These are phyloP conservation scores for Globisporangium echinulatum DNA, from an alignment of 352 stramenopile genomes.

Conservation along the genomic window DNA sequence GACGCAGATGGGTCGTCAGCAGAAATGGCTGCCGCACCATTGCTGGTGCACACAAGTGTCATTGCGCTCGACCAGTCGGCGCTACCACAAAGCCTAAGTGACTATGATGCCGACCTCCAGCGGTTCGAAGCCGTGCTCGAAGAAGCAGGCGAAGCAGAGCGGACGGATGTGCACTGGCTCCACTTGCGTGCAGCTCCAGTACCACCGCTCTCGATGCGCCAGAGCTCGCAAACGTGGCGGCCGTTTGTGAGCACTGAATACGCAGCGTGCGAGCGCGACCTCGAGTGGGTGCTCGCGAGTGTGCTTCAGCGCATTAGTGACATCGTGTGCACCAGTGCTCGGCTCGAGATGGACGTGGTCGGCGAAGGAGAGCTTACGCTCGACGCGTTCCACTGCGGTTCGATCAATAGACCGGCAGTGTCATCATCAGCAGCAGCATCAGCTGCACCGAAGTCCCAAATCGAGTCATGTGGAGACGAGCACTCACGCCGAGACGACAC, in stretches of 20 bases:
- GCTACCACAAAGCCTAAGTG: not conserved
- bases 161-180: slow-evolving; percentile 10
- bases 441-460: not conserved
- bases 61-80: slow-evolving; percentile 9
- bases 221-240: not conserved
- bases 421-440: not conserved
- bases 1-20: no score
- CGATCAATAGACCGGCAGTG: not conserved
- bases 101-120: not conserved
- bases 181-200: slow-evolving; percentile 4
- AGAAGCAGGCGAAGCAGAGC: not conserved
- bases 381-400: not conserved
- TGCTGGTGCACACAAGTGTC: slow-evolving; percentile 8
- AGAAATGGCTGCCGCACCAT: no score
- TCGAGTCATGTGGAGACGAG: not conserved
- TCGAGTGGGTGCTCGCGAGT: slow-evolving; percentile 13
- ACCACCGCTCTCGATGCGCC: not conserved
- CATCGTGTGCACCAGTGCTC: slow-evolving; percentile 7
- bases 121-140: slow-evolving; percentile 1
- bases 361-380: slow-evolving; percentile 5
- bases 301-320: slow-evolving; percentile 10
- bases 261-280: slow-evolving; percentile 6
- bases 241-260: slow-evolving; percentile 10
- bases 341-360: slow-evolving; percentile 1
- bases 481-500: not conserved